Evolutionary conservation across 2,329 filamentous ascomycete genomes (phyloP).

Genomic region (Botrytis paeoniae): DNA sequence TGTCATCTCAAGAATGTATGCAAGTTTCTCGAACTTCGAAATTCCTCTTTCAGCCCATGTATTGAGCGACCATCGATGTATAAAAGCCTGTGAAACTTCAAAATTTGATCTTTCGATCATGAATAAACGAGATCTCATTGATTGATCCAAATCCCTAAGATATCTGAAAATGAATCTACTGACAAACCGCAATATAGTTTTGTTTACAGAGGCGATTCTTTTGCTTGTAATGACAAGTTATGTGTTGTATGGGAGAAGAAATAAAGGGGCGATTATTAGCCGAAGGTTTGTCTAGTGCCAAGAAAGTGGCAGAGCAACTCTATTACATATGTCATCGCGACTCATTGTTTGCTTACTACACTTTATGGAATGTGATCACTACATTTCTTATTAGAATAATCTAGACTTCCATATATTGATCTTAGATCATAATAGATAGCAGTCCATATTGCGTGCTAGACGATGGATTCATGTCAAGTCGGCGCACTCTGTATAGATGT

Average conservation of each 20-base stretch:
- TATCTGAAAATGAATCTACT: rapidly evolving
- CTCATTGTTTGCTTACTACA: not conserved
- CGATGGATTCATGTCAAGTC: not conserved
- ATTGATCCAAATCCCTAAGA: not conserved
- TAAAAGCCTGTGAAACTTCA: not conserved
- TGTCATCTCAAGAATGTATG: not conserved
- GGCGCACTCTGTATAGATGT: not conserved
- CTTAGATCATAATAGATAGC: not conserved
- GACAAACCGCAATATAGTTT: not conserved
- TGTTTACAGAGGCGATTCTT: no score
- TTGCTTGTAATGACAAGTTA: not conserved
- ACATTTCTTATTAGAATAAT: not conserved
- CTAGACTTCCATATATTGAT: not conserved
- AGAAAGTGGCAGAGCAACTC: not conserved
- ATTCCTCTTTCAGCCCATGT: not conserved
- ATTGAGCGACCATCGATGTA: not conserved
- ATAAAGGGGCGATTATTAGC: conserved; percentile 2
- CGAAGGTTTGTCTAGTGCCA: not conserved
- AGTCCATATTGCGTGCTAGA: not conserved
- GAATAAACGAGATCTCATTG: not conserved
- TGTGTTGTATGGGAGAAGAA: not conserved
- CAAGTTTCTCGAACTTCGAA: not conserved
- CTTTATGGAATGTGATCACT: rapidly evolving
- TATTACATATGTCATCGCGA: not conserved
- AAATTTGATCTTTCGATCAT: not conserved